phyloP scores from a whole-genome alignment of 768 basidiomycete genomes.

The Mycena haematopus region DNA sequence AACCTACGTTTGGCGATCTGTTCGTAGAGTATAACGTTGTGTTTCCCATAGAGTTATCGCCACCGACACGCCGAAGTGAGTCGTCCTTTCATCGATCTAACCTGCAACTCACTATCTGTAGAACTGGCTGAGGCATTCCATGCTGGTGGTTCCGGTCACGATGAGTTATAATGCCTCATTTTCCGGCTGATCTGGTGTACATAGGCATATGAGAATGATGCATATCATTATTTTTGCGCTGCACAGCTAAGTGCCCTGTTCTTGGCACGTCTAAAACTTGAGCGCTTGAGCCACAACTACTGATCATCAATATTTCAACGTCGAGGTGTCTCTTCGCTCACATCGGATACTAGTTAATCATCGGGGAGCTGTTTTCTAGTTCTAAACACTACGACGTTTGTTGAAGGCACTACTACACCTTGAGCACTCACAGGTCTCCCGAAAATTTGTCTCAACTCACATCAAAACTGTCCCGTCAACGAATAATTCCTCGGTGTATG shows the following conservation, averaged over 20 bases:
- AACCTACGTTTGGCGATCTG: slow-evolving; percentile 75
- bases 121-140: slow-evolving; percentile 64
- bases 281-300: slow-evolving; percentile 13
- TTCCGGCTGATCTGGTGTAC: slow-evolving; percentile 26
- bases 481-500: not conserved
- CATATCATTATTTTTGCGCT: slow-evolving; percentile 35
- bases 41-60: slow-evolving; percentile 74
- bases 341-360: not conserved
- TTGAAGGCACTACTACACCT: not conserved
- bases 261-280: slow-evolving; percentile 26
- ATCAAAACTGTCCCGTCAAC: not conserved
- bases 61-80: slow-evolving; percentile 79
- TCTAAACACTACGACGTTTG: too few species aligned
- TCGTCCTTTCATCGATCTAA: slow-evolving; percentile 24
- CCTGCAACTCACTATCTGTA: slow-evolving; percentile 34
- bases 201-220: slow-evolving; percentile 18
- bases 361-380: not conserved
- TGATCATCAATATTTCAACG: slow-evolving; percentile 21
- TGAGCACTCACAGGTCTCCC: not conserved
- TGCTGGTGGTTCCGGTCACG: slow-evolving; percentile 43
- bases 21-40: slow-evolving; percentile 95
- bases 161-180: slow-evolving; percentile 45
- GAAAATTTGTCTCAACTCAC: not conserved
- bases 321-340: slow-evolving; percentile 10
- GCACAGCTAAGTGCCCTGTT: slow-evolving; percentile 7